These are phyloP conservation scores for Cryptococcus sp. DNA, from an alignment of 1,284 basidiomycete species.

Conservation along the genomic window DNA sequence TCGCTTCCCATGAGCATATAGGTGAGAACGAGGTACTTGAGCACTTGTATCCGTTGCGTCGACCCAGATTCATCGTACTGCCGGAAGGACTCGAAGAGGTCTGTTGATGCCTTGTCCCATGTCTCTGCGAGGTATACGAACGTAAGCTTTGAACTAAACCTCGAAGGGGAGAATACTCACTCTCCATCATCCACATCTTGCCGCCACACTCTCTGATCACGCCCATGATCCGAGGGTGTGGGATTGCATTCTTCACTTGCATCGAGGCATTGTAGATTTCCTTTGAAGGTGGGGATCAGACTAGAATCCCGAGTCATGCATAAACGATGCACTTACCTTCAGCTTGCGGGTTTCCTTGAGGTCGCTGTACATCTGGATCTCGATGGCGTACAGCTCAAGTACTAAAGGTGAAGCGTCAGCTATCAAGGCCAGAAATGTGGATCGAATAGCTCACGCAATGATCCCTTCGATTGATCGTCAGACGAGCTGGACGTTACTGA, in stretches of 20 bases:
- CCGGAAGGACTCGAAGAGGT: slow-evolving; percentile 98
- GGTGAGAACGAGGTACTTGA: slow-evolving; percentile 96
- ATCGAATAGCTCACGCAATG: slow-evolving; percentile 39
- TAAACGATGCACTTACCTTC: slow-evolving; percentile 62
- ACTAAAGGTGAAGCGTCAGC: slow-evolving; percentile 52
- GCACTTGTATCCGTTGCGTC: slow-evolving; percentile 91
- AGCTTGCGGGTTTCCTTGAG: slow-evolving; percentile 92
- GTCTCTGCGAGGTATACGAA: slow-evolving; percentile 61
- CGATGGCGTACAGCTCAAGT: slow-evolving; percentile 96
- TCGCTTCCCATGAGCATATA: slow-evolving; percentile 98
- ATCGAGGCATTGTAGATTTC: slow-evolving; percentile 96
- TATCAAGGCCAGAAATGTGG: neutral
- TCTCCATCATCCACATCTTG: slow-evolving; percentile 99
- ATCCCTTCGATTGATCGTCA: slow-evolving; percentile 54
- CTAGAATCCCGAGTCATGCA: neutral
- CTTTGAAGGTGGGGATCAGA: slow-evolving; percentile 53
- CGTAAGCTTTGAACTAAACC: neutral
- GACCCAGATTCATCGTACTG: slow-evolving; percentile 99
- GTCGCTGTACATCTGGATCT: slow-evolving; percentile 99
- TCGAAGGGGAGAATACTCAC: slow-evolving; percentile 59
- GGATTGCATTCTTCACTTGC: slow-evolving; percentile 91
- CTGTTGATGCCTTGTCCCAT: slow-evolving; percentile 94
- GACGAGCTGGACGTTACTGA: slow-evolving; percentile 44
- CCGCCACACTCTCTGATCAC: slow-evolving; percentile 99
- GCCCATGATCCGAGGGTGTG: slow-evolving; percentile 97